phyloP scores from a whole-genome alignment of 805 yeast genomes.

The Nakazawaea peltata region DNA sequence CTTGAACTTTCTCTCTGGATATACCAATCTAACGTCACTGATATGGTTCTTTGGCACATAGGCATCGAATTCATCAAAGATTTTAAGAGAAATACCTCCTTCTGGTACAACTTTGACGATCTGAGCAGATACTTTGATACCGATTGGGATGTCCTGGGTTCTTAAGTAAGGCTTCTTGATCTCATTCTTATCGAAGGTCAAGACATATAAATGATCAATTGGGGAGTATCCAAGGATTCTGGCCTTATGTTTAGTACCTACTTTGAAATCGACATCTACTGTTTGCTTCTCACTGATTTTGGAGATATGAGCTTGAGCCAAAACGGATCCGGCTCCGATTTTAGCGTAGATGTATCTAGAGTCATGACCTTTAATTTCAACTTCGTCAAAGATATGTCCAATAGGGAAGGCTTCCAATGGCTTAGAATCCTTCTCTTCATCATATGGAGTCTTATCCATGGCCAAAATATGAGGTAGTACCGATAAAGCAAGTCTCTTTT shows the following conservation, averaged over 20 bases:
- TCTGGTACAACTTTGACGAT: slow-evolving; percentile 49
- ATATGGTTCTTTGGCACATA: slow-evolving; percentile 68
- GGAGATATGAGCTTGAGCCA: slow-evolving; percentile 77
- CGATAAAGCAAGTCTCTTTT: slow-evolving; percentile 59
- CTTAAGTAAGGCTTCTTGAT: slow-evolving; percentile 61
- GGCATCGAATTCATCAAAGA: slow-evolving; percentile 65
- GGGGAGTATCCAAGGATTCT: slow-evolving; percentile 66
- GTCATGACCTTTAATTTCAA: slow-evolving; percentile 54
- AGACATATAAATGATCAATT: slow-evolving; percentile 56
- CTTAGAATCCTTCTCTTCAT: slow-evolving; percentile 20
- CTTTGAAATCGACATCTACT: slow-evolving; percentile 39
- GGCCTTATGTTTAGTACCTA: slow-evolving; percentile 65
- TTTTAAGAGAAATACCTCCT: slow-evolving; percentile 58
- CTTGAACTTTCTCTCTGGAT: slow-evolving; percentile 90
- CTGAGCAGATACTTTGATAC: slow-evolving; percentile 53
- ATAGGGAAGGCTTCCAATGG: slow-evolving; percentile 64
- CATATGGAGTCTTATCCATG: slow-evolving; percentile 16
- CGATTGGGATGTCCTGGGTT: slow-evolving; percentile 67
- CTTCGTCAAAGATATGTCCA: slow-evolving; percentile 62
- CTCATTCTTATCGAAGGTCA: slow-evolving; percentile 62
- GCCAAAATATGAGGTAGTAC: slow-evolving; percentile 44
- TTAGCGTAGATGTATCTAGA: slow-evolving; percentile 47
- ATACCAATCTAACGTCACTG: slow-evolving; percentile 73
- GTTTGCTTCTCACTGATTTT: slow-evolving; percentile 45
- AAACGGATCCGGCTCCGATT: slow-evolving; percentile 40